phyloP scores from a whole-genome alignment of 2,329 filamentous ascomycete species.

The Phaeosphaeria sp. region DNA sequence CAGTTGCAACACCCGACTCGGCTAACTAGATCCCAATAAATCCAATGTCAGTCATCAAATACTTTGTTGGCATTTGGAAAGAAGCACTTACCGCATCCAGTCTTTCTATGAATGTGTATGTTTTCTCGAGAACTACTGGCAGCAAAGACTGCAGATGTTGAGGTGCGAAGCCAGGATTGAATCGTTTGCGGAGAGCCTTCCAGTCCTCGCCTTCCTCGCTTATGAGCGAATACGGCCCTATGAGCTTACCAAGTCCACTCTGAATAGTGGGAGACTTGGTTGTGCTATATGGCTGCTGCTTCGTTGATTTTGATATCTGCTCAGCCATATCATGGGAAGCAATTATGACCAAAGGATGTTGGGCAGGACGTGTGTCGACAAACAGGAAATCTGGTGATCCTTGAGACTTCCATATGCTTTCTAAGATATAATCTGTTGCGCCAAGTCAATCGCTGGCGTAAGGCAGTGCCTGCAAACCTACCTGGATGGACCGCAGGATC shows the following conservation, averaged over 20 bases:
- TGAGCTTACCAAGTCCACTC: slow-evolving; percentile 17
- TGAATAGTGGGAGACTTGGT: slow-evolving; percentile 44
- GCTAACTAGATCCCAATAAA: slow-evolving; percentile 15
- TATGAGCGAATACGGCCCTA: slow-evolving; percentile 41
- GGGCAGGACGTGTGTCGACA: slow-evolving; percentile 41
- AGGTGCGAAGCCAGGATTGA: slow-evolving; percentile 47
- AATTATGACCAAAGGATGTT: slow-evolving; percentile 32
- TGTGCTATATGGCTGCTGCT: slow-evolving; percentile 37
- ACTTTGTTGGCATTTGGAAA: background rate
- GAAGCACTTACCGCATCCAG: slow-evolving; percentile 25
- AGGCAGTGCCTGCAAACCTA: slow-evolving; percentile 8
- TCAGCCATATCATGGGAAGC: slow-evolving; percentile 44
- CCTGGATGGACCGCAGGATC: slow-evolving; percentile 37
- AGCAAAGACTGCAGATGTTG: slow-evolving; percentile 45
- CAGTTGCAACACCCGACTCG: slow-evolving; percentile 25
- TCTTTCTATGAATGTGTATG: slow-evolving; percentile 38
- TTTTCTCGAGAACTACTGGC: slow-evolving; percentile 45
- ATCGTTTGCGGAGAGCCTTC: slow-evolving; percentile 44
- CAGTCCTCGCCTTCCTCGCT: slow-evolving; percentile 36
- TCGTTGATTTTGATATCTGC: slow-evolving; percentile 37
- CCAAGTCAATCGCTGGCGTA: background rate
- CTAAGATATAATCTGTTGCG: slow-evolving; percentile 41
- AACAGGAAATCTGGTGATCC: slow-evolving; percentile 37
- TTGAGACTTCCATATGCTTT: slow-evolving; percentile 32
- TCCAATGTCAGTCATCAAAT: background rate